Conservation (phyloP, 2,329 filamentous ascomycete species). For the Phaeosphaeriaceae sp. region DNA sequence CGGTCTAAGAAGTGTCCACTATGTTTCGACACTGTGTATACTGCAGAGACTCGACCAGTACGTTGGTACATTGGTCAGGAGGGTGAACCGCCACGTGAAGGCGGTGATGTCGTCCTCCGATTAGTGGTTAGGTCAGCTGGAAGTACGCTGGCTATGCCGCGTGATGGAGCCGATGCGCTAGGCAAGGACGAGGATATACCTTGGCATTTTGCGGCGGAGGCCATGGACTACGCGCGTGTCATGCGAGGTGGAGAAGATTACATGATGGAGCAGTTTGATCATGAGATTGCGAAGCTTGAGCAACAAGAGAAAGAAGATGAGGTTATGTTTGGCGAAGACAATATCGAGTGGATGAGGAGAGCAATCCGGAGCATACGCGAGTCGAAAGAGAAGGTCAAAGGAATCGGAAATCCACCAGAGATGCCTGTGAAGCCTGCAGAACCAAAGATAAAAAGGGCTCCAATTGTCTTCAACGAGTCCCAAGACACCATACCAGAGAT, state of each 20-base stretch:
- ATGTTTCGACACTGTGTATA: conserved; percentile 90
- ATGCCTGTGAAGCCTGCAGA: conserved; percentile 58
- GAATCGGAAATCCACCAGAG: conserved; percentile 69
- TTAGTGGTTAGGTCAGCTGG: conserved; percentile 80
- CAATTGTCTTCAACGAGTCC: conserved; percentile 57
- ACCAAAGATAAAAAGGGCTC: conserved; percentile 55
- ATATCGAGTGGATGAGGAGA: conserved; percentile 83
- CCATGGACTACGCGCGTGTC: conserved; percentile 90
- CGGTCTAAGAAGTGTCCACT: conserved; percentile 96
- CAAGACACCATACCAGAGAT: conserved; percentile 58
- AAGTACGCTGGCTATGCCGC: conserved; percentile 85
- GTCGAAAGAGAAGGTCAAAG: conserved; percentile 75
- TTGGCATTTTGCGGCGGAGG: conserved; percentile 94
- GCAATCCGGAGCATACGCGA: conserved; percentile 77
- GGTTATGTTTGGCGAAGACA: conserved; percentile 87
- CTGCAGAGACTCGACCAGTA: conserved; percentile 87
- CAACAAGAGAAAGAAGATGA: conserved; percentile 88
- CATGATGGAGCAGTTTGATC: conserved; percentile 79
- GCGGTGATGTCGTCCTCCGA: conserved; percentile 86
- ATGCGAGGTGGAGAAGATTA: conserved; percentile 95
- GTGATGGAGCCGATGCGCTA: conserved; percentile 76
- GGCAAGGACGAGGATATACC: conserved; percentile 78
- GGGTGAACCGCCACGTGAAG: conserved; percentile 76
- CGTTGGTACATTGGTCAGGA: conserved; percentile 92
- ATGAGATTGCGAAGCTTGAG: conserved; percentile 76